Conservation (phyloP, 768 basidiomycete species). For the Serendipita vermifera region DNA sequence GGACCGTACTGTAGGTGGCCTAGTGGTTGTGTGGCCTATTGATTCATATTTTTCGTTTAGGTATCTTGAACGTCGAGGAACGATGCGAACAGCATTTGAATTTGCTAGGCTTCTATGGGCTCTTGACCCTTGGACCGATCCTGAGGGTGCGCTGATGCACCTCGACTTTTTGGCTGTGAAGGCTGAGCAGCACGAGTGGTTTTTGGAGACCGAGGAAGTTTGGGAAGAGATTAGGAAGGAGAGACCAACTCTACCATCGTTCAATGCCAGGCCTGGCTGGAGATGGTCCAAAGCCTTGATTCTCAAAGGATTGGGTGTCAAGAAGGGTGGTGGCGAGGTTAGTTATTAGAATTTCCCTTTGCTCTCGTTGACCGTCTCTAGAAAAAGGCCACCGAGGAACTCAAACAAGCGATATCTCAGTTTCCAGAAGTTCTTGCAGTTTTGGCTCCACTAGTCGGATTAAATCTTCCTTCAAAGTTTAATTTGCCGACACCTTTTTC, state of each 20-base stretch:
- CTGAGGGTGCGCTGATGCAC: slow-evolving; percentile 72
- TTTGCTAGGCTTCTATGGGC: slow-evolving; percentile 76
- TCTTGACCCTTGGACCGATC: slow-evolving; percentile 78
- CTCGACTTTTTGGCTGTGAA: slow-evolving; percentile 80
- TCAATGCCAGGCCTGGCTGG: slow-evolving; percentile 65
- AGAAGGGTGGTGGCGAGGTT: slow-evolving; percentile 29
- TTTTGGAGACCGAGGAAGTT: slow-evolving; percentile 51
- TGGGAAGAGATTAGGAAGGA: slow-evolving; percentile 25
- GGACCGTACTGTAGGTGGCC: slow-evolving; percentile 56
- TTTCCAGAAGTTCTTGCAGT: slow-evolving; percentile 77
- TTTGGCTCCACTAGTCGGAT: slow-evolving; percentile 56
- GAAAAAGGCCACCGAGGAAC: slow-evolving; percentile 47
- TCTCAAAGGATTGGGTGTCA: slow-evolving; percentile 37
- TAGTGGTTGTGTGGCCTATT: neutral
- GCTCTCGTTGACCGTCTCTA: slow-evolving; percentile 19
- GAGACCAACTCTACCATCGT: slow-evolving; percentile 30
- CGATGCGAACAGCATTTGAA: slow-evolving; percentile 80
- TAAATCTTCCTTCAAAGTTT: slow-evolving; percentile 51
- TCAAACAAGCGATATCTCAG: slow-evolving; percentile 56
- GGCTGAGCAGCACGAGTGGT: slow-evolving; percentile 65
- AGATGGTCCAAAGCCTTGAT: slow-evolving; percentile 59
- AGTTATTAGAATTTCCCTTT: slow-evolving; percentile 4
- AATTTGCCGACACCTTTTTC: slow-evolving; percentile 46
- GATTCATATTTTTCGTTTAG: slow-evolving; percentile 25
- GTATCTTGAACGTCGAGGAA: slow-evolving; percentile 79